Evolutionary conservation across 805 yeast genomes (phyloP), one percentile per base, ranked within the genome.

Genomic region (Zygosaccharomyces bisporus): DNA sequence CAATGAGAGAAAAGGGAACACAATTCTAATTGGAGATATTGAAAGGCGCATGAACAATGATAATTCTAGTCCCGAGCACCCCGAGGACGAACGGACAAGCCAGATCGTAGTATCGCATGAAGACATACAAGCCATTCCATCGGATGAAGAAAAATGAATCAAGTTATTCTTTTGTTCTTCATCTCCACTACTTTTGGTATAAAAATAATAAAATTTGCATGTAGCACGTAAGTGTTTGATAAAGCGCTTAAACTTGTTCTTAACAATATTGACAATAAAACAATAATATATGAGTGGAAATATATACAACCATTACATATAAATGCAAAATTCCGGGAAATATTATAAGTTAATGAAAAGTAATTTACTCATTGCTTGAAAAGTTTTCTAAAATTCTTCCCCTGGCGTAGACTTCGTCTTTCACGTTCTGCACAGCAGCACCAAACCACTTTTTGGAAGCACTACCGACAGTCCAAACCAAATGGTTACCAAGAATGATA

Each of bases 311-410:
- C 8, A 32, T 25, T 13, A 25, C 31, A 13, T 20, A 20, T 24
- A 17, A 37, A 37, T 37, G 40, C 40, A 37, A 35, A 24, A 37
- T 13, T n/a, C 9, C 16, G 21, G 10, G 24, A 23, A 13, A 18
- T n/a, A 20, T n/a, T 23, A 13, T n/a, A n/a, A n/a, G n/a, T n/a
- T n/a, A n/a, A 35, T 13, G 30, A 35, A 16, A 25, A 4, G 16
- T 4, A 16, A 13, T 16, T 37, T 17, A 37, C n/a, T 39, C 45
- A 25, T 32, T 35, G 23, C 35, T 45, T 16, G 50, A 34, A 27
- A 53, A 58, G 54, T 73, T 76, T 51, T 76, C 77, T 43, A 78
- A 67, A 3, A 80, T 74, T 53, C 78, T 73, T 1, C 83, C 83
- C 41, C 71, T 70, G 9, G 79, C 78, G 47, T 78, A 80, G 47